Base-by-base conservation (phyloP, 1,284 basidiomycete species). In the Coniferiporia sulphurascens region DNA sequence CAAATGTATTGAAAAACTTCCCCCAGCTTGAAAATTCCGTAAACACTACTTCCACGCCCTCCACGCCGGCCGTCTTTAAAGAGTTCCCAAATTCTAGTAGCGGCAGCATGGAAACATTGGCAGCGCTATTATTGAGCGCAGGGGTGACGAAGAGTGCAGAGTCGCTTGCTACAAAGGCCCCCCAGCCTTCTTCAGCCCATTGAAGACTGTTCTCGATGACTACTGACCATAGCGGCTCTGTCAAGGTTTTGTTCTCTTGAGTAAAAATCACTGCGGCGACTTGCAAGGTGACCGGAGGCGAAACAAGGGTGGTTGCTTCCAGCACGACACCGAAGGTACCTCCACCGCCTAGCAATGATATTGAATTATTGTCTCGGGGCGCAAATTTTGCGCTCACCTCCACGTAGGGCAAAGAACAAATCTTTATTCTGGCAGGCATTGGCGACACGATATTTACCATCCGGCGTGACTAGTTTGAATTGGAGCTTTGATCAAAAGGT, bases 151-250 rank as follows among this genome's bases (percentile, higher is more conserved):
- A 70, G 10, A 70, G 61, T 34, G 71, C 57, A 21, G 67, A 65
- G 55, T 72, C 61, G 32, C 75, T 71, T 35, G 65, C 71, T 4
- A 76, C 73, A 58, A 76, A 75, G 4, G 79, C 80, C 45, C 82
- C 81, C 81, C 81, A 83, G 19, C 81, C 82, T 61, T 80, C 74
- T 21, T 75, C 65, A 7, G 74, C 74, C 77, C 76, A 79, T 57
- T 67, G 64, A n/a, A 72, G 63, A 1, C 72, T 66, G 63, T 75
- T 71, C 38, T 76, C 72, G 9, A 59, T 35, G 19, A 57, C 45
- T 38, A 58, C 34, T 34, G 63, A 63, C 65, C 71, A 71, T 12
- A 73, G 63, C 41, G 68, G 63, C 43, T 55, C 55, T 2, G 67
- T 68, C 22, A 65, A 67, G 6, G 56, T 58, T 12, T 59, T 49